Conservation (phyloP, 164 flowering plant genomes). For the Cinnamomum micranthum region DNA sequence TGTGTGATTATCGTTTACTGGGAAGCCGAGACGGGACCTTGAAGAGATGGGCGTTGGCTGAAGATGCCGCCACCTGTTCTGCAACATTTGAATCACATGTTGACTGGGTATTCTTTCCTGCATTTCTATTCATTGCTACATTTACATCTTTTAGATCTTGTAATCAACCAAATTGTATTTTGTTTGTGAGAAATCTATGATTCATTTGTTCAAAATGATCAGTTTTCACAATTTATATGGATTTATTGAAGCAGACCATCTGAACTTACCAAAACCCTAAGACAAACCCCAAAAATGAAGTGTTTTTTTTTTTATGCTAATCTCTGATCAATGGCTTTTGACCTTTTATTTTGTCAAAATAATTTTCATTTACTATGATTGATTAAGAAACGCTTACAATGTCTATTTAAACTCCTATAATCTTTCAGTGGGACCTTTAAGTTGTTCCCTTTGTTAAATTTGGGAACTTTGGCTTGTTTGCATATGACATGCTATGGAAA, state of each 20-base stretch:
- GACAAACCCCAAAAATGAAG: too few species aligned
- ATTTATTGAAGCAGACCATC: too few species aligned
- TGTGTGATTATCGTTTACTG: constrained; percentile 65
- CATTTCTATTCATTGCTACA: not conserved
- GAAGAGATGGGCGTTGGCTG: constrained; percentile 81
- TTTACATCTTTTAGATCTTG: not conserved
- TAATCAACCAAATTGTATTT: not conserved
- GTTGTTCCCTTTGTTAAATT: too few species aligned
- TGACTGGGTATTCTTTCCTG: constrained; percentile 81
- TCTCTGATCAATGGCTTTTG: not conserved
- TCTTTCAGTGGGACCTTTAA: too few species aligned
- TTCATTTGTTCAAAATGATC: not conserved
- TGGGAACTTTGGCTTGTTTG: too few species aligned
- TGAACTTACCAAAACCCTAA: too few species aligned
- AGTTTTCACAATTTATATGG: not conserved
- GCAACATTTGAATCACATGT: constrained; percentile 98
- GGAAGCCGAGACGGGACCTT: constrained; percentile 97
- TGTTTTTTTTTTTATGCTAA: not conserved
- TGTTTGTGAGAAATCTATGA: not conserved
- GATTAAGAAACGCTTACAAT: not conserved
- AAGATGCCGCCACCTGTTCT: constrained; percentile 79
- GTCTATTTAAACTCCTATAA: too few species aligned
- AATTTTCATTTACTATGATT: not conserved
- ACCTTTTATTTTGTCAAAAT: not conserved
- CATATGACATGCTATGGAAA: too few species aligned